These are phyloP conservation scores for Jaltomata sinuosa DNA, from an alignment of 257 asterid species.

Conservation along the genomic window DNA sequence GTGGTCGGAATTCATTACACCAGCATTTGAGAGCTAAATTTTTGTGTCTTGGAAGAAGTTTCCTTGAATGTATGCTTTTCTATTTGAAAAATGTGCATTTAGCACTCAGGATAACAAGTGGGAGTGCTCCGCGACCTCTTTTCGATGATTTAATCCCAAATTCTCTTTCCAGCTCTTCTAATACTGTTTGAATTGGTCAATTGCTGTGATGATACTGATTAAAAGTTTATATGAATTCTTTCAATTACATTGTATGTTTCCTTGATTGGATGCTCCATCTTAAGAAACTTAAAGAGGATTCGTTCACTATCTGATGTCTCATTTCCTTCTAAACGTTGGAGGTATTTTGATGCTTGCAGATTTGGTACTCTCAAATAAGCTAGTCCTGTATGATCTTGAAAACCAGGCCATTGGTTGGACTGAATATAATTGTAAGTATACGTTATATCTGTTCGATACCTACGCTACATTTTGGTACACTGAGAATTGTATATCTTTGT, in stretches of 20 bases:
- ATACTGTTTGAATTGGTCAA: not conserved
- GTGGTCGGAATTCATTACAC: not conserved
- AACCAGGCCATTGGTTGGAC: slow-evolving; percentile 97
- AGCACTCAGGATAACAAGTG: not conserved
- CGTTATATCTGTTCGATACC: not conserved
- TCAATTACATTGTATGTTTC: not conserved
- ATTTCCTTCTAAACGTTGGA: not conserved
- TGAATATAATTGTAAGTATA: slow-evolving; percentile 83
- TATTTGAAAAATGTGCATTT: not conserved
- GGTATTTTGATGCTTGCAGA: slow-evolving; percentile 41
- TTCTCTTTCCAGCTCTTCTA: not conserved
- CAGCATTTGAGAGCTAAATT: not conserved
- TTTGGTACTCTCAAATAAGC: slow-evolving; percentile 87
- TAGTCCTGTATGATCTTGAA: slow-evolving; percentile 87
- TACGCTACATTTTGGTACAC: not conserved
- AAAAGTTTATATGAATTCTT: not conserved
- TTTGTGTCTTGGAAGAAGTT: not conserved
- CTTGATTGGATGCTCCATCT: not conserved
- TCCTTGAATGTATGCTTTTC: not conserved
- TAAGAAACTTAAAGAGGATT: not conserved
- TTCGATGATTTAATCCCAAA: not conserved
- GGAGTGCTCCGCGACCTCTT: not conserved
- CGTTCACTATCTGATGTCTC: not conserved
- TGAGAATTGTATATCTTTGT: not conserved
- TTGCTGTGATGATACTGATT: not conserved